phyloP scores from a whole-genome alignment of 2,329 filamentous ascomycete species.

The Chaetomiaceae sp. region DNA sequence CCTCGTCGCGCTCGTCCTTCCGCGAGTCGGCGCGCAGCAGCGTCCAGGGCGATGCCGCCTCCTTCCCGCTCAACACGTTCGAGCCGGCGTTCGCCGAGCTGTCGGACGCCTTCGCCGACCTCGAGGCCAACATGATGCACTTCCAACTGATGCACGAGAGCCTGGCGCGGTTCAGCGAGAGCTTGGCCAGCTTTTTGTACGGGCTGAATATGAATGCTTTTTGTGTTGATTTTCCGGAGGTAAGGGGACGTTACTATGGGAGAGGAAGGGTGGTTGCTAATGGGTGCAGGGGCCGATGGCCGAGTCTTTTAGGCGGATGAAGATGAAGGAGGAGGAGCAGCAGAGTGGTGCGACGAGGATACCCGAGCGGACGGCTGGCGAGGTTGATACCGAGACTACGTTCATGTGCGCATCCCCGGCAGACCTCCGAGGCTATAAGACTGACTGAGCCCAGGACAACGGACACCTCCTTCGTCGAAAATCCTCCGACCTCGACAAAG shows the following conservation, averaged over 20 bases:
- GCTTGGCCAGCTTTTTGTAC: conserved; percentile 91
- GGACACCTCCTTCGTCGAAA: conserved; percentile 85
- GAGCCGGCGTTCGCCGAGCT: conserved; percentile 92
- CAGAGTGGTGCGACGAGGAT: conserved; percentile 17
- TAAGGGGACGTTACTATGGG: conserved; percentile 31
- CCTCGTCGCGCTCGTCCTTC: conserved; percentile 83
- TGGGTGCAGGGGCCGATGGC: conserved; percentile 65
- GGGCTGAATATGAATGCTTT: conserved; percentile 99
- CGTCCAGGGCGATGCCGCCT: conserved; percentile 45
- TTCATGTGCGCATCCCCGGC: conserved; percentile 61
- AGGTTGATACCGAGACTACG: conserved; percentile 66
- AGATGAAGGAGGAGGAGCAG: conserved; percentile 49
- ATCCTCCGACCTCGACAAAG: conserved; percentile 60
- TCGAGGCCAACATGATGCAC: conserved; percentile 97
- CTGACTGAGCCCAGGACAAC: conserved; percentile 61
- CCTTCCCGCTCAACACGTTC: conserved; percentile 72
- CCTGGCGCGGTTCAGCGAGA: conserved; percentile 87
- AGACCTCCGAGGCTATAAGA: neutral
- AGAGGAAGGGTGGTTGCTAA: neutral
- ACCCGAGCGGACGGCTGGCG: conserved; percentile 32
- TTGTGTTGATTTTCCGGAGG: conserved; percentile 96
- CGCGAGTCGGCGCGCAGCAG: conserved; percentile 66
- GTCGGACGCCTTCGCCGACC: conserved; percentile 86
- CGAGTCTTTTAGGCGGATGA: conserved; percentile 73
- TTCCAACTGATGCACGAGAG: conserved; percentile 97